Base-by-base conservation (phyloP, 345 rosid genomes). In the Heritiera fomes region DNA sequence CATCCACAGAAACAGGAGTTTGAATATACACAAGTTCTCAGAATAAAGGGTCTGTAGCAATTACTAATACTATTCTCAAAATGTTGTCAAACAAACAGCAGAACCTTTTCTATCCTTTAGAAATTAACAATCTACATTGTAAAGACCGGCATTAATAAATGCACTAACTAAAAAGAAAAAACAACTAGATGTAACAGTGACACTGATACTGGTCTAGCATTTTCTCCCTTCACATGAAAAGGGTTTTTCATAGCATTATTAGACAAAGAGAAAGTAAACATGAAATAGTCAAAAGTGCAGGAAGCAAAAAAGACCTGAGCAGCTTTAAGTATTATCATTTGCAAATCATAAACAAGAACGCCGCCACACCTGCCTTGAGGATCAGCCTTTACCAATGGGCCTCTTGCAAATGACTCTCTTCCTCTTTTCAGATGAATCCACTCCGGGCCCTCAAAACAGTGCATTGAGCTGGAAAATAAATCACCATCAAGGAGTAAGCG, bases 361-460 rank as follows among this genome's bases (percentile, higher is more conserved):
- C 95, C 91, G 7, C 92, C 89, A 71, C 99, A 96, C 87, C 99
- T 92, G 84, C 99, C 99, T 87, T 94, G 98, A 77, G 99, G 99
- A 89, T 96, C 98, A 85, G 88, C 94, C 86, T 90, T 94, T 73
- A 90, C 91, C 82, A 86, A 82, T 2, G 98, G 97, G 28, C 97
- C 98, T 82, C 91, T 84, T 28, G 97, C 87, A 89, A 96, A 96
- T 68, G 92, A 88, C 83, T 91, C 99, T 88, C 97, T 89, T 76
- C 98, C 98, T 81, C 95, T 91, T 87, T 91, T 96, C 90, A 96
- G 79, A 88, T 94, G 91, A 85, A 89, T 86, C 98, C 99, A 96
- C 75, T 96, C 91, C 17, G 97, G 92, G 82, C 98, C 93, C 85
- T 96, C 99, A 86, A 96, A 96, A 85, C 97, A 96, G 79, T 96